These are phyloP conservation scores for Ceratocystis cacaofunesta DNA, from an alignment of 2,329 filamentous ascomycete genomes.

Conservation along the genomic window DNA sequence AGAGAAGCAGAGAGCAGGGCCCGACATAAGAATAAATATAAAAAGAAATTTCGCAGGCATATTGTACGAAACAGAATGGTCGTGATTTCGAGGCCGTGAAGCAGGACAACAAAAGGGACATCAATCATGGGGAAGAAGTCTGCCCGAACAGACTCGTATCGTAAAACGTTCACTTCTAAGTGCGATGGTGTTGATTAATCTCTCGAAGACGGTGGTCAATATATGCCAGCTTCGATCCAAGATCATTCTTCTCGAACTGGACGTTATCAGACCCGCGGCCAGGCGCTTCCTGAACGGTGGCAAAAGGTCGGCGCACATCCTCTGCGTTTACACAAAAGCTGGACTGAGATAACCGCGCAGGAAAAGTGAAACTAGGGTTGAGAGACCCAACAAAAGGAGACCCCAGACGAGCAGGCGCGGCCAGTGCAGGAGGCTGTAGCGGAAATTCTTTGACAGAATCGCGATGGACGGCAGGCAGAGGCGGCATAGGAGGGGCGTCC, in stretches of 20 bases:
- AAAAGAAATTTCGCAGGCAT: background rate
- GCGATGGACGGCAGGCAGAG: conserved; percentile 5
- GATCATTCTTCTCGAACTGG: conserved; percentile 28
- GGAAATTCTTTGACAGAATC: conserved; percentile 13
- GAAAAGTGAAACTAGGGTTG: conserved; percentile 43
- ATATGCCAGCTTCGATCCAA: conserved; percentile 40
- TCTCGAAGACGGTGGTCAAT: conserved; percentile 44
- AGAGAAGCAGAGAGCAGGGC: background rate
- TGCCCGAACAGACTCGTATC: background rate
- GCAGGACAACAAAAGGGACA: background rate
- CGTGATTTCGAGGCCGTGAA: background rate
- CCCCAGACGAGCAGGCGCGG: conserved; percentile 35
- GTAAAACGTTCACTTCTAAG: conserved; percentile 36
- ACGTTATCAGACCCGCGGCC: conserved; percentile 22
- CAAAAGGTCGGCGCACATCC: conserved; percentile 35
- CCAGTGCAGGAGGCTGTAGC: conserved; percentile 18
- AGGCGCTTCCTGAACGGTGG: conserved; percentile 29
- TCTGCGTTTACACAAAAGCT: conserved; percentile 28
- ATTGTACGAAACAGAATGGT: background rate
- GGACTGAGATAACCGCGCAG: conserved; percentile 39
- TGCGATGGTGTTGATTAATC: conserved; percentile 33
- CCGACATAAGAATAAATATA: background rate
- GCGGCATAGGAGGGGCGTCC: conserved; percentile 13
- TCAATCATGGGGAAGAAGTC: background rate
- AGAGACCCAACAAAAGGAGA: conserved; percentile 40